Conservation (phyloP, 2,329 filamentous ascomycete species). For the Fusarium zealandicum region DNA sequence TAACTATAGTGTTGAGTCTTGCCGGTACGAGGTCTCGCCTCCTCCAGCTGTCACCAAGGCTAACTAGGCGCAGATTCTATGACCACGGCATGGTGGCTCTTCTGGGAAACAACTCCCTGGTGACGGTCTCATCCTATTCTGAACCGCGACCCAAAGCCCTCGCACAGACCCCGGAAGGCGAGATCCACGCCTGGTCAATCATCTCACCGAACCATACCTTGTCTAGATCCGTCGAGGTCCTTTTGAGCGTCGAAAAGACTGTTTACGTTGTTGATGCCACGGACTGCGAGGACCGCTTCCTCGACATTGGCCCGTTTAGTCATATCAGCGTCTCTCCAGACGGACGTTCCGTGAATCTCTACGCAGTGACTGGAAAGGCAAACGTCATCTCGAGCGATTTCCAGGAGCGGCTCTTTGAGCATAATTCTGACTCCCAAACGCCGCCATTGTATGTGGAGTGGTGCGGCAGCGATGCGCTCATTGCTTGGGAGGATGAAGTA, state of each 20-base stretch:
- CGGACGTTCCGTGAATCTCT: slow-evolving; percentile 86
- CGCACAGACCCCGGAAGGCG: slow-evolving; percentile 76
- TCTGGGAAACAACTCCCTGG: slow-evolving; percentile 83
- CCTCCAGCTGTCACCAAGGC: neutral
- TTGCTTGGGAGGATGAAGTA: slow-evolving; percentile 98
- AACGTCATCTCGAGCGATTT: slow-evolving; percentile 97
- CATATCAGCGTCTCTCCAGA: slow-evolving; percentile 92
- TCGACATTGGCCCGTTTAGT: slow-evolving; percentile 91
- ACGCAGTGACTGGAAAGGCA: slow-evolving; percentile 82
- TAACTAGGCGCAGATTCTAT: slow-evolving; percentile 69
- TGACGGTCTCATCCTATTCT: slow-evolving; percentile 87
- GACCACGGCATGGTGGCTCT: slow-evolving; percentile 91
- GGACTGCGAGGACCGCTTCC: slow-evolving; percentile 88
- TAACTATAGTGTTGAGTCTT: slow-evolving; percentile 85
- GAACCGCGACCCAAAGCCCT: slow-evolving; percentile 89
- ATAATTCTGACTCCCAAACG: slow-evolving; percentile 86
- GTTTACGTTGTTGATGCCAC: slow-evolving; percentile 86
- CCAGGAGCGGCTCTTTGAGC: slow-evolving; percentile 88
- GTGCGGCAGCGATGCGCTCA: slow-evolving; percentile 94
- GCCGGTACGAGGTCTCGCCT: slow-evolving; percentile 57
- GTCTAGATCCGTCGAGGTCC: slow-evolving; percentile 89
- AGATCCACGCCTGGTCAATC: slow-evolving; percentile 87
- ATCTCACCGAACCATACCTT: slow-evolving; percentile 88
- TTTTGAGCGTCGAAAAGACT: slow-evolving; percentile 84
- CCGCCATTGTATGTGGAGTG: slow-evolving; percentile 88